Percentiles rank a stretch among this genome's conserved stretches.
Evolutionary conservation across 148 eudicot genomes (phyloP).

Genomic region (Fagopyrum tataricum): DNA sequence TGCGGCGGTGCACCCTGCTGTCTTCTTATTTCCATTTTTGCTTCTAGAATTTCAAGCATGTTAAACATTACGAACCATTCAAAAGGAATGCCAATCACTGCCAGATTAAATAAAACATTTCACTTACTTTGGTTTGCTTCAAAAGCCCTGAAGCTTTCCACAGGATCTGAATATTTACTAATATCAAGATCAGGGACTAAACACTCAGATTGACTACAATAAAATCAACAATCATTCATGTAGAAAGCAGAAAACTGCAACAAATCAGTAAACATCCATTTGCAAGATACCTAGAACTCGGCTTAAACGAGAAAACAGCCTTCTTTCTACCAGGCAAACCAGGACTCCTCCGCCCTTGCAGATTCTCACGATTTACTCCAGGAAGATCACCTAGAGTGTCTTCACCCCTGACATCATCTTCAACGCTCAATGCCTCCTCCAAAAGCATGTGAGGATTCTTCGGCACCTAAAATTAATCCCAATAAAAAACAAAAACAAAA

Average conservation of each 20-base stretch:
- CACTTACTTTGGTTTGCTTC: constrained; percentile 49
- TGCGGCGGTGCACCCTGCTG: too few species aligned
- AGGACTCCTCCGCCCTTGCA: constrained; percentile 44
- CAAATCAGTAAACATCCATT: too few species aligned
- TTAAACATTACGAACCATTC: neutral
- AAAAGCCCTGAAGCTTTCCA: constrained; percentile 38
- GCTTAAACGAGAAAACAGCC: constrained; percentile 41
- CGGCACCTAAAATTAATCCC: constrained; percentile 27
- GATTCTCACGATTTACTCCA: constrained; percentile 21
- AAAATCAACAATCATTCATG: neutral
- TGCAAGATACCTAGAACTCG: constrained; percentile 32
- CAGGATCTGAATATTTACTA: constrained; percentile 38
- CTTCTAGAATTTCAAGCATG: constrained; percentile 32
- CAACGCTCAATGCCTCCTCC: constrained; percentile 40
- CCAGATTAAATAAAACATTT: neutral
- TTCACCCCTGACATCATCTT: constrained; percentile 20
- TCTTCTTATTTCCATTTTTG: constrained; percentile 43
- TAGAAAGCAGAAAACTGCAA: too few species aligned
- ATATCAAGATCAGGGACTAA: constrained; percentile 28
- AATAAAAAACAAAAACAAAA: neutral
- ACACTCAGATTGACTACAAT: constrained; percentile 36
- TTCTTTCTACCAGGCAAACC: constrained; percentile 46
- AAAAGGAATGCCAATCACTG: neutral
- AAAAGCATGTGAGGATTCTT: constrained; percentile 37
- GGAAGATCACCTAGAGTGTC: constrained; percentile 7